Base-by-base conservation (phyloP, 2,329 filamentous ascomycete genomes). In the Clonostachys solani region DNA sequence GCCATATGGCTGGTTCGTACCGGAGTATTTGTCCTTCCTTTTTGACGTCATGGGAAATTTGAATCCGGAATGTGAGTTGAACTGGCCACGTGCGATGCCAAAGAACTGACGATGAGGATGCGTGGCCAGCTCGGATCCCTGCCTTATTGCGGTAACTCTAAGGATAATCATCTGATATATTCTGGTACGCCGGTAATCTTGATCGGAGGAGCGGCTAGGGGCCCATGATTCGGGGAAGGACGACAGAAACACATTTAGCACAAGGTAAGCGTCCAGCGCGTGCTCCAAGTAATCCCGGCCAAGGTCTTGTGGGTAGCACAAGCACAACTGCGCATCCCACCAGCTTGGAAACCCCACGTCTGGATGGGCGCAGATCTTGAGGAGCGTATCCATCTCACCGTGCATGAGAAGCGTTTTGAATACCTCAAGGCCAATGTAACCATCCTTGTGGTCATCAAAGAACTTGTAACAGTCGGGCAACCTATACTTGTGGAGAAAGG, bases 371-470 rank as follows among this genome's bases (percentile, higher is more conserved):
- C 52, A 54, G 4, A 57, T 42, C 6, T 51, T 49, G 6, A 59
- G 43, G 9, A 60, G 37, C 1, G 48, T 33, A 36, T 56, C 52
- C 54, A 58, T 57, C 34, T 58, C 52, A 5, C 57, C 57, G 23
- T 54, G 42, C 2, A 60, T n/a, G 19, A 59, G 43, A n/a, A 61
- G 48, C 4, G 52, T 48, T 45, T 54, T 55, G 41, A 60, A 45
- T 10, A 60, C n/a, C 34, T 59, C 53, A 8, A 55, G 35, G 34
- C 54, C 56, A 46, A 49, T 49, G 33, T 56, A 55, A 5, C 12
- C 49, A 9, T 40, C 16, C 12, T 17, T 16, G 17, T 56, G 56
- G 5, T 29, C 18, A 5, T 44, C 3, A 18, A 44, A 50, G 40
- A 58, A 56, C 2, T 29, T 2, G 43, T 53, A 55, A 40, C 53